Evolutionary conservation across 352 stramenopile genomes (phyloP), one percentile per base, ranked within the genome.

Genomic region (Thalassiosira hispida): DNA sequence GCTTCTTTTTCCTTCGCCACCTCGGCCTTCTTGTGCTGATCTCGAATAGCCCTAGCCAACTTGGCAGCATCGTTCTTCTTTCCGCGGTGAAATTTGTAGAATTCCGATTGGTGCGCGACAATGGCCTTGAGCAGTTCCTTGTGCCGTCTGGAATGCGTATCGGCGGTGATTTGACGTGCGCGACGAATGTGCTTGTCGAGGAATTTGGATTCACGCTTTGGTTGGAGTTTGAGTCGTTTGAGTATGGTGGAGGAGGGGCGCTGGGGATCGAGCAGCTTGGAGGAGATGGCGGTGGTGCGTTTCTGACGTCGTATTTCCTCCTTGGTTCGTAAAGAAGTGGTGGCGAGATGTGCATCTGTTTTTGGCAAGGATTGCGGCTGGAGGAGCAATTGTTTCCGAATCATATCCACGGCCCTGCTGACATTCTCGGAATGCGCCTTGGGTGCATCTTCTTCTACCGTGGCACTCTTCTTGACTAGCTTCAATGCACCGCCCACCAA

Each of bases 51-150:
- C 42, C 83, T 78, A 9, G 84, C 83, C 23, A 94, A 14, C 18
- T 81, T 84, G 4, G 74, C 63, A 9, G 76, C 75, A 38, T 92
- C 86, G 0, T 70, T 79, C 53, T 84, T 89, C n/a, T 81, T 79
- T 16, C 77, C n/a, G 47, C 81, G 77, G 38, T 94, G 89, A 63
- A 89, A 92, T 61, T 91, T 91, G 65, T 89, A 89, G 61, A 94
- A 94, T 63, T 94, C 89, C 44, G 71, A 72, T 52, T 90, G 81
- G 56, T 94, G 89, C 2, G 35, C 66, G 2, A 56, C 49, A 63
- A 94, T 85, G 7, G 78, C 71, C 33, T 92, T 94, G 22, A 83
- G 52, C 1, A 92, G 60, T 46, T 94, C 89, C 60, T 92, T 92
- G 46, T 90, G 80, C 31, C 89, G 81, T 67, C 88, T 91, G 33